Evolutionary conservation across 2,329 filamentous ascomycete species (phyloP).

Genomic region (Neurospora crassa): DNA sequence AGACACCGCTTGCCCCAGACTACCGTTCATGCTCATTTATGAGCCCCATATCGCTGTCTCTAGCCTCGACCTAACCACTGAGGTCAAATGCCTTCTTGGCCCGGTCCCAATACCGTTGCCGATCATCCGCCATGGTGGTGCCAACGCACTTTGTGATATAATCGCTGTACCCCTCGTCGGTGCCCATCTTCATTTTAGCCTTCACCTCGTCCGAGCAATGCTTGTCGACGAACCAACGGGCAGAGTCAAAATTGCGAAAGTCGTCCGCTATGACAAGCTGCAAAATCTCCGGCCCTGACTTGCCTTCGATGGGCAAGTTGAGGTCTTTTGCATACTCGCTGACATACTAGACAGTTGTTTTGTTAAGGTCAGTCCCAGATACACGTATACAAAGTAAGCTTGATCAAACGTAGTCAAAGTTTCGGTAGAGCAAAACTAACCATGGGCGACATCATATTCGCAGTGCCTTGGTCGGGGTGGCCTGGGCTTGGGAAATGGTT

Average conservation of each 20-base stretch:
- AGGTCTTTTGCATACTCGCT: conserved; percentile 35
- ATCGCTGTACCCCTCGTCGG: conserved; percentile 31
- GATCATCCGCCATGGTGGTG: conserved; percentile 19
- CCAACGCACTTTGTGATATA: conserved; percentile 41
- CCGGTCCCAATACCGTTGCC: conserved; percentile 31
- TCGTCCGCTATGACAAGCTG: conserved; percentile 36
- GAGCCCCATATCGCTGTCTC: not conserved
- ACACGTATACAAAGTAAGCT: not conserved
- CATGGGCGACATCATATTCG: conserved; percentile 37
- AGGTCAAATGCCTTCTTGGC: conserved; percentile 40
- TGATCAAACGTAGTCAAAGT: not conserved
- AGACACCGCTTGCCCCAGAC: not conserved
- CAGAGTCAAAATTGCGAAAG: conserved; percentile 42
- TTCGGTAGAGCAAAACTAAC: not conserved
- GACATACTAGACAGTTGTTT: conserved; percentile 29
- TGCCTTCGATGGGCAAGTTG: conserved; percentile 18
- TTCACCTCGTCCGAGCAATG: conserved; percentile 30
- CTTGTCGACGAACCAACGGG: conserved; percentile 39
- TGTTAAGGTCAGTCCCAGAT: conserved; percentile 15
- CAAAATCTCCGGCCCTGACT: conserved; percentile 31
- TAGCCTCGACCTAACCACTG: not conserved
- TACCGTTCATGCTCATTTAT: not conserved
- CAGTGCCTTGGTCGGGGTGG: conserved; percentile 57
- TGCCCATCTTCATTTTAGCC: conserved; percentile 24
- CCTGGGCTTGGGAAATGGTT: conserved; percentile 30